phyloP scores from a whole-genome alignment of 1,139 yeast species.

The Lizanozyma gosingica region DNA sequence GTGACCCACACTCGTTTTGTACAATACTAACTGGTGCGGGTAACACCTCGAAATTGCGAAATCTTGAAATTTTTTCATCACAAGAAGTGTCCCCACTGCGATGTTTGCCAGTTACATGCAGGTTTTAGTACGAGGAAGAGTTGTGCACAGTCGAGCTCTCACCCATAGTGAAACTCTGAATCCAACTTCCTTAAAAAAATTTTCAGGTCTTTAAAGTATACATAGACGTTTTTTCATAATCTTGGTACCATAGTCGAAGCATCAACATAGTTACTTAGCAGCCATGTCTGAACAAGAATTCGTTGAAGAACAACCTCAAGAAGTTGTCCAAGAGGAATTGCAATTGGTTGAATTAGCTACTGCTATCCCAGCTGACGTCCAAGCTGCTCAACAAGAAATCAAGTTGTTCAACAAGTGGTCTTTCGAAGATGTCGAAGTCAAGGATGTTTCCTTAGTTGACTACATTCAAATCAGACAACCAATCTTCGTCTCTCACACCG shows the following conservation, averaged over 20 bases:
- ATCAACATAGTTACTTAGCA: constrained; percentile 5
- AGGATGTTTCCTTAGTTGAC: constrained; percentile 97
- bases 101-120: too few species aligned
- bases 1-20: not conserved
- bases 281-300: constrained; percentile 11
- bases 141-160: constrained; percentile 6
- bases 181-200: constrained; percentile 4
- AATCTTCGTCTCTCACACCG: constrained; percentile 97
- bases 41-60: not conserved
- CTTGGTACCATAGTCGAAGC: constrained; percentile 1
- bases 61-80: constrained; percentile 1
- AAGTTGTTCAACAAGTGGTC: constrained; percentile 99
- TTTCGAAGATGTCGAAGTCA: constrained; percentile 93
- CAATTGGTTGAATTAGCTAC: constrained; percentile 84
- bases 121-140: constrained; percentile 6
- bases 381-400: constrained; percentile 92
- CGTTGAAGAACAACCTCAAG: constrained; percentile 44
- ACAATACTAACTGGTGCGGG: not conserved
- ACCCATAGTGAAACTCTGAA: not conserved
- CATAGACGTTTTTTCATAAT: constrained; percentile 3
- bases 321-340: constrained; percentile 62
- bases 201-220: constrained; percentile 5
- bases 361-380: constrained; percentile 93
- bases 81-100: constrained; percentile 3
- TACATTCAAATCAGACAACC: constrained; percentile 98